Base-by-base conservation (phyloP, 1,284 basidiomycete species). In the Ganoderma leucocontextum region DNA sequence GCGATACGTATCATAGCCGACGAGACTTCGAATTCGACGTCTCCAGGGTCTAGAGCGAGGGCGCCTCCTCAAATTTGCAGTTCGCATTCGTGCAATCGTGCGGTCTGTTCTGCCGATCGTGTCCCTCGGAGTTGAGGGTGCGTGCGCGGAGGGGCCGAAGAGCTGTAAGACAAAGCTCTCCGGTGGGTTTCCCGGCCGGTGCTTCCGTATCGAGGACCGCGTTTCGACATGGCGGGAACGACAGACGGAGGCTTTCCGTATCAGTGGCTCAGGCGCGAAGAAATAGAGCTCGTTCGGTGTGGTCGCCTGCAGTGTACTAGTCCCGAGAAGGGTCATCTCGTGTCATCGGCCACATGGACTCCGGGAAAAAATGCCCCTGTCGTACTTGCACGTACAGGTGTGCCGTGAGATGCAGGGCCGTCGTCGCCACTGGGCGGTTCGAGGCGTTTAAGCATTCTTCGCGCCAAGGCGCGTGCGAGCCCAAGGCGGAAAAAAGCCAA, bases 141-240 rank as follows among this genome's bases (percentile, higher is more conserved):
- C 58, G 22, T 60, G 38, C 19, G 10, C 17, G 38, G 38, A 15
- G 58, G 22, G 58, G n/a, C 22, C 39, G 38, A 60, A 25, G 38
- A 53, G 42, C 36, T 62, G n/a, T 52, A 52, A 39, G 42, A 62
- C 44, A 38, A 41, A 17, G 19, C 47, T 22, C 47, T 22, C 49
- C 61, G 61, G 61, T 52, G 35, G 42, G 39, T 52, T 62, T 47
- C 8, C 22, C 25, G n/a, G 12, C 36, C 35, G 19, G 38, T 39
- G 22, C 22, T 25, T 39, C 44, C 47, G 49, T 22, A 36, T 49
- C 47, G 33, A 36, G 33, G 29, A 36, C 49, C 35, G n/a, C 39
- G 61, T 52, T 52, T 52, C 61, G 47, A n/a, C 33, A 25, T 60
- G 58, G 58, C 58, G 22, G 22, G 38, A 60, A 60, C 13, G 38